Conservation (phyloP, 78 protist genomes). For the Parvularia atlantis region DNA sequence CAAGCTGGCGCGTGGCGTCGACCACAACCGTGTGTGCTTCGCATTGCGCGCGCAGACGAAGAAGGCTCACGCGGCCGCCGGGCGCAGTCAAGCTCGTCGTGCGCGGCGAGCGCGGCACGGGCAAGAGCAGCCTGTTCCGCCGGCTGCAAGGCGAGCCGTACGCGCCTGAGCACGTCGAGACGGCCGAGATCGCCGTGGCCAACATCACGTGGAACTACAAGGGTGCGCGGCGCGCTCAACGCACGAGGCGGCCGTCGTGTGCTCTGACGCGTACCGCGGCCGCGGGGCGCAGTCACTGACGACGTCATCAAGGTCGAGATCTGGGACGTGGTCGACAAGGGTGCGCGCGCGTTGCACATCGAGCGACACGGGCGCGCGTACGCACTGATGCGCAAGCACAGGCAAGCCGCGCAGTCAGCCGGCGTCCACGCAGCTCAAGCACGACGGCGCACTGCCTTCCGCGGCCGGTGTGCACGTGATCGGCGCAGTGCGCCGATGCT, state of each 20-base stretch:
- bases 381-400: background rate
- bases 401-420: too few species aligned
- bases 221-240: background rate
- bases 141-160: background rate
- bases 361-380: too few species aligned
- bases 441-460: too few species aligned
- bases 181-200: background rate
- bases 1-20: too few species aligned
- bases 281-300: background rate
- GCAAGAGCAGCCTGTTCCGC: background rate
- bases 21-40: too few species aligned
- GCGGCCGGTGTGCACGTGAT: too few species aligned
- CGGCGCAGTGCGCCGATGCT: too few species aligned
- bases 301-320: slow-evolving; percentile 1
- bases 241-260: background rate
- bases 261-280: too few species aligned
- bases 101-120: slow-evolving; percentile 1
- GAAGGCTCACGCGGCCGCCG: too few species aligned
- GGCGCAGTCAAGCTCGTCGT: slow-evolving; percentile 1
- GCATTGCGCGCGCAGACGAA: too few species aligned
- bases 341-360: too few species aligned
- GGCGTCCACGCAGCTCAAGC: too few species aligned
- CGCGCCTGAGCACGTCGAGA: background rate
- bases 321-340: slow-evolving; percentile 11
- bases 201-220: slow-evolving; percentile 2